Base-by-base conservation (phyloP, 495 filamentous ascomycete genomes). In the Trichoderma erinaceum region DNA sequence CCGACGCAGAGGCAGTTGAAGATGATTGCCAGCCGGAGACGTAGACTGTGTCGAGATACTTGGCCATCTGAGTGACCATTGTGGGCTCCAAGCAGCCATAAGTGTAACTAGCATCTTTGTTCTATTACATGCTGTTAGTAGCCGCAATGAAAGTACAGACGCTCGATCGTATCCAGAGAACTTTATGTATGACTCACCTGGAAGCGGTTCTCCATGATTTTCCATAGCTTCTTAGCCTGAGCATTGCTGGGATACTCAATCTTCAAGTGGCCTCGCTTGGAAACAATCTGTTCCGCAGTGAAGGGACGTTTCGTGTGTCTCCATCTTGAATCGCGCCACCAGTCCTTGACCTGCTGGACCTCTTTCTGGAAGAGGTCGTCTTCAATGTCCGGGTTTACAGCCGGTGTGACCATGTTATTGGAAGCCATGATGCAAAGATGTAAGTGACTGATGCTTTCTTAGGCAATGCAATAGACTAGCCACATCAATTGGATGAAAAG, bases 11-110 rank as follows among this genome's bases (percentile, higher is more conserved):
- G 46, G 95, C 95, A 4, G 95, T 99, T 38, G 92, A 96, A 3
- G 94, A 97, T 74, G 91, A 97, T 79, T 99, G 96, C 95, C 95
- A 99, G 70, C 95, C 95, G 46, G 94, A 97, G 66, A 99, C 93
- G 74, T 99, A 99, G 76, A 99, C 92, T 46, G 96, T 99, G 76
- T 99, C 95, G 66, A 98, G 85, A 79, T 95, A 98, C 78, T 98
- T 96, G 73, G 93, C 94, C 95, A 99, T 99, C 78, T 99, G 95
- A 25, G 96, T 97, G 73, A 99, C 85, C 91, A 97, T 97, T 6
- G 96, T 96, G 12, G 95, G 95, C 73, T 99, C 96, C 68, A 99
- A 83, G 79, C 95, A 97, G 74, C 95, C 95, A 79, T 97, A 99
- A 46, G 95, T 99, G 81, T 86, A 96, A 80, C 91, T 95, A 48